Evolutionary conservation across 345 rosid genomes (phyloP), one percentile per base, ranked within the genome.

Genomic region (Luvunga scandens): DNA sequence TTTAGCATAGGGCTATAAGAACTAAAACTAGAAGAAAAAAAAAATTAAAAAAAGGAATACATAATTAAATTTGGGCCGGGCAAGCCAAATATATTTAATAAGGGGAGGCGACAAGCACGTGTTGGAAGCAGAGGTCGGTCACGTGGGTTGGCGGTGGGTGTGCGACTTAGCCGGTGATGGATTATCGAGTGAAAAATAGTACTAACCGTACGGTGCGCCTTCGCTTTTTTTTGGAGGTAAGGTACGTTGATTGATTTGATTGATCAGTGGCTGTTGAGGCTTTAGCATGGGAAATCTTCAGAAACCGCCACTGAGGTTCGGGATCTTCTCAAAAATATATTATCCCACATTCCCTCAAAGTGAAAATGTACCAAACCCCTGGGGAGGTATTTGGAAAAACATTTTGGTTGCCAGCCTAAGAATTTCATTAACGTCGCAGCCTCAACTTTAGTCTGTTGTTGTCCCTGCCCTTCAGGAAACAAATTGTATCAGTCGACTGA

Each of bases 111-210:
- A 38, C 14, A 8, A 38, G 12, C 79, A 76, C 66, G 72, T 66
- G 72, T 53, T 75, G 16, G 50, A 75, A 53, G 71, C 78, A 64
- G 71, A 16, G 10, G 79, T 9, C 27, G 72, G 65, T 33, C 22
- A 13, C 9, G 6, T 19, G 18, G 59, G 3, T 61, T 27, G 78
- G 45, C 78, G 60, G 77, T 63, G 60, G 28, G 50, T 1, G 45
- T 39, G 45, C 10, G 45, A 9, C 45, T 1, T 39, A 8, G 12
- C 45, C 45, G 10, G 45, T 39, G 12, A 1, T 39, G 45, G 45
- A 13, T 10, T 13, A 13, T 45, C 1, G 5, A 3, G 50, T 3
- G 50, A 45, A 45, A 53, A 45, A 65, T 7, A 34, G 79, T 76
- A 55, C 79, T 25, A 31, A 34, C 14, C 9, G 79, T 76, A 76